Conservation (phyloP, 306 rosid species). For the Chamaecrista fasciculata region DNA sequence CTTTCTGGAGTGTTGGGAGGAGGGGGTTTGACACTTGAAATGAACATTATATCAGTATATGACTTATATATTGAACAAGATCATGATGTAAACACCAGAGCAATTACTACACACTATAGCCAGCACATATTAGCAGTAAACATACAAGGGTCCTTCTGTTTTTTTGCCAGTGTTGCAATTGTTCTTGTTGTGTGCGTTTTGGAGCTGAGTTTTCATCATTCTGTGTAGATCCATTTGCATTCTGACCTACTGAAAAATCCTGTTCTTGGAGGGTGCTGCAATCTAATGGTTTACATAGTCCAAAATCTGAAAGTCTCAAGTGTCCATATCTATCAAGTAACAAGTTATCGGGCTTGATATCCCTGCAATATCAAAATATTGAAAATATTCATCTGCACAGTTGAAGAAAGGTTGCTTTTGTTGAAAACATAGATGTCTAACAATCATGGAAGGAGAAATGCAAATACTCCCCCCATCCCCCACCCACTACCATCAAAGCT, state of each 20-base stretch:
- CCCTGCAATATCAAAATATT: slow-evolving; percentile 58
- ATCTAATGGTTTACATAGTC: slow-evolving; percentile 97
- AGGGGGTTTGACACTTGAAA: neutral
- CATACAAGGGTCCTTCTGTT: slow-evolving; percentile 95
- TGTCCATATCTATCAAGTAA: slow-evolving; percentile 94
- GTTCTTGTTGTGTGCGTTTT: slow-evolving; percentile 90
- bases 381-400: slow-evolving; percentile 10
- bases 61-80: slow-evolving; percentile 4
- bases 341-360: slow-evolving; percentile 95
- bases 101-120: slow-evolving; percentile 9
- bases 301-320: slow-evolving; percentile 92
- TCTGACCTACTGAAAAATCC: slow-evolving; percentile 66
- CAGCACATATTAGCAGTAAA: slow-evolving; percentile 23
- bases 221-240: slow-evolving; percentile 53
- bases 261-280: slow-evolving; percentile 78
- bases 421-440: slow-evolving; percentile 6
- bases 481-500: too few species aligned
- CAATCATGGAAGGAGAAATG: neutral
- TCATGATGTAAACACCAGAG: slow-evolving; percentile 13
- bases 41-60: neutral
- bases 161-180: slow-evolving; percentile 93
- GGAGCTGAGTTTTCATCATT: slow-evolving; percentile 64
- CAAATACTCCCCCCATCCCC: too few species aligned
- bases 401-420: slow-evolving; percentile 10
- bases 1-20: neutral